These are phyloP conservation scores for Thraustochytrium sp. DNA, from an alignment of 352 stramenopile genomes.

Conservation along the genomic window DNA sequence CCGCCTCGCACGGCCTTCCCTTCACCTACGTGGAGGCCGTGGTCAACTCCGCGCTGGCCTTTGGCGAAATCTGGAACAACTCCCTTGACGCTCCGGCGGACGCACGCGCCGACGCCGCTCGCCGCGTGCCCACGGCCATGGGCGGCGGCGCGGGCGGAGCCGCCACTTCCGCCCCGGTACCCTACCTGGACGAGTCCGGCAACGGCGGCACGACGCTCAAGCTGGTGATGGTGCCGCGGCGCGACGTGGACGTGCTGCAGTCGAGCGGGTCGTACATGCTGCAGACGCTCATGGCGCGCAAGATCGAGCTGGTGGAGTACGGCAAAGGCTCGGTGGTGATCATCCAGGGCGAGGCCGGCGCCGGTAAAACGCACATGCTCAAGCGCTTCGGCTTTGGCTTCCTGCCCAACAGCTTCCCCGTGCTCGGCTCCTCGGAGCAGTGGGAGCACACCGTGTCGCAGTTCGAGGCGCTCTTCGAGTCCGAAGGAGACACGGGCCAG, in stretches of 20 bases:
- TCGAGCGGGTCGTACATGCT: conserved; percentile 28
- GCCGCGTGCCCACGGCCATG: not conserved
- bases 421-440: not conserved
- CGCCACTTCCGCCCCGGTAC: not conserved
- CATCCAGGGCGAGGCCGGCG: conserved; percentile 47
- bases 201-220: conserved; percentile 14
- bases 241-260: conserved; percentile 48
- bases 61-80: not conserved
- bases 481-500: not conserved
- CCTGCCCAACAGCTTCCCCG: not conserved
- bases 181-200: not conserved
- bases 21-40: conserved; percentile 1
- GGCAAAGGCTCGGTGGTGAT: conserved; percentile 45
- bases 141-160: not conserved
- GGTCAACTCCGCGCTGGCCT: not conserved
- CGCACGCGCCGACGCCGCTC: not conserved
- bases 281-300: conserved; percentile 48
- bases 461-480: not conserved
- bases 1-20: not conserved
- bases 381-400: conserved; percentile 45
- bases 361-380: conserved; percentile 51
- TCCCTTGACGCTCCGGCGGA: not conserved
- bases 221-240: not conserved
- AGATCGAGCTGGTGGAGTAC: conserved; percentile 49
- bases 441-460: not conserved